Base-by-base conservation (phyloP, 257 asterid species). In the Solanum chiquidenum region DNA sequence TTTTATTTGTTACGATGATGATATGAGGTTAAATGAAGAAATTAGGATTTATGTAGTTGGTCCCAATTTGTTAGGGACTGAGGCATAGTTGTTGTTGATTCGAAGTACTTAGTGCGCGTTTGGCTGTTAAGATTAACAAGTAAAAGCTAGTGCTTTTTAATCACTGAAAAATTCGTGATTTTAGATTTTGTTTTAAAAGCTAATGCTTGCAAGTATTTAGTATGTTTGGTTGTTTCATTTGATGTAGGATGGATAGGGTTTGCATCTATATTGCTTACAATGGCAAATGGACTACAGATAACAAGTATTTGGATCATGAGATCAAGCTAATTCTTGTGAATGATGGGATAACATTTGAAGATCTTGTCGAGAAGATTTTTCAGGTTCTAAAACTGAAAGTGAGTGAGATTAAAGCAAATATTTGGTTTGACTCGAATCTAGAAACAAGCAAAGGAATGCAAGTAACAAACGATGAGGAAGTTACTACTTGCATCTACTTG, bases 221-320 rank as follows among this genome's bases (percentile, higher is more conserved):
- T 73, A 34, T 73, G 44, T 75, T 75, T 5, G 83, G 49, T 75
- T 80, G 85, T 46, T 80, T 46, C 0, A 5, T 4, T 80, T 80
- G 10, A 80, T 29, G 85, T 2, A 80, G 85, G 85, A 80, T 80
- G 85, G 85, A 80, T 80, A 80, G 11, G 68, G 85, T 80, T 80
- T 80, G 85, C 68, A 80, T 80, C 3, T 80, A 80, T 80, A 80
- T 80, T 80, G 85, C 85, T 80, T 80, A 80, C 85, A 80, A 80
- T 80, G 85, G 85, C 25, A 80, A 46, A 46, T 80, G 85, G 85
- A 80, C 85, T 46, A 27, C 18, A 27, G 85, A 80, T 80, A 27
- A 80, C 85, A 80, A 80, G 85, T 80, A 80, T 46, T 46, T 80
- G 85, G 37, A 80, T 46, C 85, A 80, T 80, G 85, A 80, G 27